phyloP scores from a whole-genome alignment of 768 basidiomycete species.

The Mycena venus region DNA sequence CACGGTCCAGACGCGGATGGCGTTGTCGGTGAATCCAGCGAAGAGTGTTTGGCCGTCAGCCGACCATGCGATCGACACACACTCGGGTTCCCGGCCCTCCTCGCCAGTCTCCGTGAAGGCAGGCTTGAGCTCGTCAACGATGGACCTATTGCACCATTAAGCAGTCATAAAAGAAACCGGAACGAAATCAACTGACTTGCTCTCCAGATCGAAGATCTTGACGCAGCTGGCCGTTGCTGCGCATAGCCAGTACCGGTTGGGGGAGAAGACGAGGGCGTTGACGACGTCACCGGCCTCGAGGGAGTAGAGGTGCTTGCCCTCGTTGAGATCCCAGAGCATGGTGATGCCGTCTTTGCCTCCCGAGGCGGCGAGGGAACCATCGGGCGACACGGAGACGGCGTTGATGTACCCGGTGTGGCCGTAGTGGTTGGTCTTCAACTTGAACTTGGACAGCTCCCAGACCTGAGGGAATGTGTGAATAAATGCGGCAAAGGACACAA shows the following conservation, averaged over 20 bases:
- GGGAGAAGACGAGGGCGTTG: slow-evolving; percentile 99
- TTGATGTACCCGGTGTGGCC: slow-evolving; percentile 99
- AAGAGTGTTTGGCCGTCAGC: slow-evolving; percentile 98
- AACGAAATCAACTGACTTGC: slow-evolving; percentile 78
- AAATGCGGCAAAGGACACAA: slow-evolving; percentile 3
- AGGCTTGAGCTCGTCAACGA: slow-evolving; percentile 98
- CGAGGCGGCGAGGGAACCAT: slow-evolving; percentile 98
- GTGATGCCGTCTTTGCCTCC: slow-evolving; percentile 99
- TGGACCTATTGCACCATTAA: slow-evolving; percentile 70
- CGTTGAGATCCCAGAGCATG: slow-evolving; percentile 99
- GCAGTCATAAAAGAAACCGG: background rate
- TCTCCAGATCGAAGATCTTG: slow-evolving; percentile 99
- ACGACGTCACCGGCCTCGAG: slow-evolving; percentile 98
- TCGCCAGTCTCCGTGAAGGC: slow-evolving; percentile 85
- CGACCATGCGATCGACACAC: slow-evolving; percentile 98
- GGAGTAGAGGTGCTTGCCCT: slow-evolving; percentile 99
- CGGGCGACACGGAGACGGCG: slow-evolving; percentile 97
- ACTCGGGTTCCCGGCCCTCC: slow-evolving; percentile 86
- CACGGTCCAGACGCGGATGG: slow-evolving; percentile 93
- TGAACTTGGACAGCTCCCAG: slow-evolving; percentile 99
- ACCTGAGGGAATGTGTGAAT: slow-evolving; percentile 69
- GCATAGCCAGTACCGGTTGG: slow-evolving; percentile 99
- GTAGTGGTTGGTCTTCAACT: slow-evolving; percentile 99
- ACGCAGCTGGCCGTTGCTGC: slow-evolving; percentile 97
- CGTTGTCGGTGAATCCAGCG: slow-evolving; percentile 96